phyloP scores from a whole-genome alignment of 163 green algal genomes.

The Coccomyxa subellipsoidea region DNA sequence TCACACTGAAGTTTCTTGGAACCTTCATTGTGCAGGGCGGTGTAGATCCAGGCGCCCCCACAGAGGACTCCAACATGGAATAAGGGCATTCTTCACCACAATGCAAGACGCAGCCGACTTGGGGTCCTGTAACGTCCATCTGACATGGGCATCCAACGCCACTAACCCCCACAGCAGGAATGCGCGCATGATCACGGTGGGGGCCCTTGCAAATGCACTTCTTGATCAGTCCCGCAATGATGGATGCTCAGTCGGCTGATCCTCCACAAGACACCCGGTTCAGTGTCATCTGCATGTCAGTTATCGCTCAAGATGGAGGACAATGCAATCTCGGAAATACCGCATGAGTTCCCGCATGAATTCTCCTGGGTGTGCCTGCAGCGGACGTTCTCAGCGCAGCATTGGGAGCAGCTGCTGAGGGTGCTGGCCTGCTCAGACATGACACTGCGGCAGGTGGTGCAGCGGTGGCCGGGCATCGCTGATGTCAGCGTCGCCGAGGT shows the following conservation, averaged over 20 bases:
- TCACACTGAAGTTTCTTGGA: too few species aligned
- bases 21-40: too few species aligned
- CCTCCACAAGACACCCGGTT: too few species aligned
- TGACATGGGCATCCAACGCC: neutral
- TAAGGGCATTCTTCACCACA: neutral
- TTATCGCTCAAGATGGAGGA: too few species aligned
- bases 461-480: neutral
- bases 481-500: neutral
- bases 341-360: too few species aligned
- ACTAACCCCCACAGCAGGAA: neutral
- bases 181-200: neutral
- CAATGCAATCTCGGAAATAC: too few species aligned
- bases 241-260: too few species aligned
- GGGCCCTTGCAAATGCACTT: neutral
- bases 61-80: neutral
- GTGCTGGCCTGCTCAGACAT: neutral
- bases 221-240: too few species aligned
- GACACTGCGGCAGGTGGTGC: neutral
- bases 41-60: neutral
- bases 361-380: conserved; percentile 7
- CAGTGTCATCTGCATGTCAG: too few species aligned
- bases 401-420: neutral
- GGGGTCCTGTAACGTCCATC: neutral
- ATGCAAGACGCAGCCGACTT: neutral
- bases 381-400: neutral